Conservation (phyloP, 2,329 filamentous ascomycete species). For the Golovinomyces cichoracearum region DNA sequence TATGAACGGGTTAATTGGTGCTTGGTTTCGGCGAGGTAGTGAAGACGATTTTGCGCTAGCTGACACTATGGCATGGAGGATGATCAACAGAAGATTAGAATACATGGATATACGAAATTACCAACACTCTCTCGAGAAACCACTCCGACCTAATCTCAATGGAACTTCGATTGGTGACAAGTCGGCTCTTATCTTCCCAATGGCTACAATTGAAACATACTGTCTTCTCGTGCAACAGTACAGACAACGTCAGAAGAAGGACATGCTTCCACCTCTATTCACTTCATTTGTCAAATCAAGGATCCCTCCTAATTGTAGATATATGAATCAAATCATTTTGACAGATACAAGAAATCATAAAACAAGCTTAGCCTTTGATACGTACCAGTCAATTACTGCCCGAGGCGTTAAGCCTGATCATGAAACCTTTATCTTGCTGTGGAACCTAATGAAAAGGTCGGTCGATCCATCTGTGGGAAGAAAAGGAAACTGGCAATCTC, state of each 20-base stretch:
- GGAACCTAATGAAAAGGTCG: conserved; percentile 10
- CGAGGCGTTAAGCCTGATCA: conserved; percentile 9
- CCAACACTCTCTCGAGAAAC: conserved; percentile 3
- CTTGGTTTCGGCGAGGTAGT: conserved; percentile 41
- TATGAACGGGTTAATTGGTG: conserved; percentile 57
- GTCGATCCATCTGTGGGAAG: conserved; percentile 6
- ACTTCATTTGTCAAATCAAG: conserved; percentile 34
- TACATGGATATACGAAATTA: conserved; percentile 26
- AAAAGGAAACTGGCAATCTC: conserved; percentile 1
- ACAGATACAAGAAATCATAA: conserved; percentile 6
- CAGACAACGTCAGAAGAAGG: conserved; percentile 31
- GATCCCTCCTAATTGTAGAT: conserved; percentile 42
- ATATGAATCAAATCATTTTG: conserved; percentile 55
- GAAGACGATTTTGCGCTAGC: conserved; percentile 30
- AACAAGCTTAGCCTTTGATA: conserved; percentile 9
- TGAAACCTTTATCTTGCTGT: conserved; percentile 13
- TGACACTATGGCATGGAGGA: conserved; percentile 45
- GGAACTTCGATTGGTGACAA: conserved; percentile 8
- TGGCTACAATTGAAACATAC: conserved; percentile 54
- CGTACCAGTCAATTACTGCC: conserved; percentile 7
- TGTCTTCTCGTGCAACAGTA: conserved; percentile 50
- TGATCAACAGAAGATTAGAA: conserved; percentile 43
- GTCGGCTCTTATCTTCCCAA: conserved; percentile 22
- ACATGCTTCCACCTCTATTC: conserved; percentile 32
- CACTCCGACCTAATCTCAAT: conserved; percentile 3